These are phyloP conservation scores for Aureoboletus auriporus DNA, from an alignment of 768 basidiomycete genomes.

Conservation along the genomic window DNA sequence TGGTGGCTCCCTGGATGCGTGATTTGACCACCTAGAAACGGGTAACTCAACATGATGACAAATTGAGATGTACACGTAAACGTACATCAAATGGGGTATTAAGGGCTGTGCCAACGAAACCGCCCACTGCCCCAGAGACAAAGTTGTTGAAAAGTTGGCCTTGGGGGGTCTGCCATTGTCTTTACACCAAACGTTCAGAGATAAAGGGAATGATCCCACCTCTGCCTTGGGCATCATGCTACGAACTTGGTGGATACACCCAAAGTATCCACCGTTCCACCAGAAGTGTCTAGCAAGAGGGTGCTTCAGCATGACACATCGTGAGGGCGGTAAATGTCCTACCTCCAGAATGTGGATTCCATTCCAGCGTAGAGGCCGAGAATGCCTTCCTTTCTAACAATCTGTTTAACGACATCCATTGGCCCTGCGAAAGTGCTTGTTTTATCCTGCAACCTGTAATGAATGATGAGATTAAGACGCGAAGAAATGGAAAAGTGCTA, in stretches of 20 bases:
- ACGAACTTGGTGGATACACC: slow-evolving; percentile 84
- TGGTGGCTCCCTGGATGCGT: slow-evolving; percentile 78
- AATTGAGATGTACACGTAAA: neutral
- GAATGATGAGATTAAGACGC: neutral
- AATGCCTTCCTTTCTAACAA: slow-evolving; percentile 72
- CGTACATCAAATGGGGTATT: slow-evolving; percentile 81
- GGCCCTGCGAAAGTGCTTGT: slow-evolving; percentile 87
- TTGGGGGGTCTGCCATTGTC: slow-evolving; percentile 51
- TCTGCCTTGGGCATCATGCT: slow-evolving; percentile 78
- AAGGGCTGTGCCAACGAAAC: slow-evolving; percentile 81
- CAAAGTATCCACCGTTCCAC: slow-evolving; percentile 98
- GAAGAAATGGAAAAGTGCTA: slow-evolving; percentile 11
- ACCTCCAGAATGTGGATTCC: slow-evolving; percentile 99
- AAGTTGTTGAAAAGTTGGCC: slow-evolving; percentile 86
- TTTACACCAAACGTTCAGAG: neutral
- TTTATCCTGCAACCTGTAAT: slow-evolving; percentile 82
- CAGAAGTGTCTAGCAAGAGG: slow-evolving; percentile 57
- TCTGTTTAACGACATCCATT: slow-evolving; percentile 81
- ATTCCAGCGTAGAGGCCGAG: slow-evolving; percentile 91
- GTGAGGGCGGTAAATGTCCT: neutral
- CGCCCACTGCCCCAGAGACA: slow-evolving; percentile 84
- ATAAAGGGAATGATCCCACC: slow-evolving; percentile 39
- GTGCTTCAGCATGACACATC: neutral
- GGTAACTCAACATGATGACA: neutral
- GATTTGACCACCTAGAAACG: slow-evolving; percentile 83